phyloP scores from a whole-genome alignment of 179 eudicot species.

The Beta corolliflora region DNA sequence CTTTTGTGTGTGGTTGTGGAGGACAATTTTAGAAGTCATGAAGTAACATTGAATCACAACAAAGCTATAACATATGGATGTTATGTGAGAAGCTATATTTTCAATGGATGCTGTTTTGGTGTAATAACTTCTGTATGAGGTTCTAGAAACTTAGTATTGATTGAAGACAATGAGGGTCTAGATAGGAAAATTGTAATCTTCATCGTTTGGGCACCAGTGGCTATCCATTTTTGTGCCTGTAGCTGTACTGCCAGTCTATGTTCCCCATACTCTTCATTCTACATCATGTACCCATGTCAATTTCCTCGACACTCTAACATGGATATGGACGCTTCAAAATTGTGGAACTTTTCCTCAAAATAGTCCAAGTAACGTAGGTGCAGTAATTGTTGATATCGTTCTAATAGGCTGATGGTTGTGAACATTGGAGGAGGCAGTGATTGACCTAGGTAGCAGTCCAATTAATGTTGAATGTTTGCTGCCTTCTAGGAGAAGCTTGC shows the following conservation, averaged over 20 bases:
- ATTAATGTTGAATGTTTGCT: background rate
- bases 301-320: too few species aligned
- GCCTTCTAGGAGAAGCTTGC: background rate
- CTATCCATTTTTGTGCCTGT: background rate
- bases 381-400: background rate
- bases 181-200: background rate
- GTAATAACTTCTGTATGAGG: background rate
- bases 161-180: background rate
- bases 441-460: background rate
- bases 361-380: too few species aligned
- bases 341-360: too few species aligned
- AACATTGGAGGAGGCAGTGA: background rate
- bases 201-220: background rate
- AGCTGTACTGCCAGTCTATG: background rate
- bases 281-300: too few species aligned
- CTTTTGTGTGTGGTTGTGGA: background rate
- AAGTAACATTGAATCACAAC: background rate
- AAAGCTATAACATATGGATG: background rate
- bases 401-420: background rate
- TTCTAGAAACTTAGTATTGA: background rate
- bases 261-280: too few species aligned
- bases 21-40: background rate
- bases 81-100: background rate
- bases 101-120: background rate
- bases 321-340: too few species aligned